phyloP scores from a whole-genome alignment of 2,329 filamentous ascomycete species.

The Fusarium coicis region DNA sequence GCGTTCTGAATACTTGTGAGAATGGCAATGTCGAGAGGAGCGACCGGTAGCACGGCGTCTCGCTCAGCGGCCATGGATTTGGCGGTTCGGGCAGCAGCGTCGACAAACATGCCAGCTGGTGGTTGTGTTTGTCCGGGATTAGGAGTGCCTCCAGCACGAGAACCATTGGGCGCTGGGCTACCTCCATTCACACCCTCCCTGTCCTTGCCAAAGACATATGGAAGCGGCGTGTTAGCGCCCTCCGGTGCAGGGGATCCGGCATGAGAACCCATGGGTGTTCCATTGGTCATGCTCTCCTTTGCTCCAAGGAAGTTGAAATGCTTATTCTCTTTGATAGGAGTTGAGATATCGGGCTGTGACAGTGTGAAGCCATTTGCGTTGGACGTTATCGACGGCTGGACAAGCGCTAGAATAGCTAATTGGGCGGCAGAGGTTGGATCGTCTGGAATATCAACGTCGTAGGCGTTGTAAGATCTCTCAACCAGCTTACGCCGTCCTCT shows the following conservation, averaged over 20 bases:
- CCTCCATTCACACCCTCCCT: constrained; percentile 59
- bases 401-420: constrained; percentile 69
- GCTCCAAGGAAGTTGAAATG: constrained; percentile 74
- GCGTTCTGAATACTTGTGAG: constrained; percentile 89
- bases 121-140: constrained; percentile 52
- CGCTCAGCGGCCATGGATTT: constrained; percentile 72
- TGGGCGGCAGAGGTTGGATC: constrained; percentile 90
- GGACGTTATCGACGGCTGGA: constrained; percentile 67
- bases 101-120: constrained; percentile 60
- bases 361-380: constrained; percentile 56
- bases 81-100: constrained; percentile 61
- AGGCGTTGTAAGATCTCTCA: constrained; percentile 90
- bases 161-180: constrained; percentile 64
- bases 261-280: constrained; percentile 84
- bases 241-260: constrained; percentile 91
- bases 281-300: constrained; percentile 74
- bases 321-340: constrained; percentile 70
- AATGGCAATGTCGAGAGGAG: constrained; percentile 89
- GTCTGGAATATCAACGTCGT: constrained; percentile 87
- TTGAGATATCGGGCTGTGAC: constrained; percentile 62
- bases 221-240: constrained; percentile 72
- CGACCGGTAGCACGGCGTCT: constrained; percentile 83
- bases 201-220: constrained; percentile 62
- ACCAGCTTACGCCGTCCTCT: constrained; percentile 82
- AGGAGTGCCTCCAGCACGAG: constrained; percentile 61